A percentile compares a stretch with the other conserved stretches of the same genome.
phyloP scores from a whole-genome alignment of 2,329 filamentous ascomycete species.

The Neodidymelliopsis sp. region DNA sequence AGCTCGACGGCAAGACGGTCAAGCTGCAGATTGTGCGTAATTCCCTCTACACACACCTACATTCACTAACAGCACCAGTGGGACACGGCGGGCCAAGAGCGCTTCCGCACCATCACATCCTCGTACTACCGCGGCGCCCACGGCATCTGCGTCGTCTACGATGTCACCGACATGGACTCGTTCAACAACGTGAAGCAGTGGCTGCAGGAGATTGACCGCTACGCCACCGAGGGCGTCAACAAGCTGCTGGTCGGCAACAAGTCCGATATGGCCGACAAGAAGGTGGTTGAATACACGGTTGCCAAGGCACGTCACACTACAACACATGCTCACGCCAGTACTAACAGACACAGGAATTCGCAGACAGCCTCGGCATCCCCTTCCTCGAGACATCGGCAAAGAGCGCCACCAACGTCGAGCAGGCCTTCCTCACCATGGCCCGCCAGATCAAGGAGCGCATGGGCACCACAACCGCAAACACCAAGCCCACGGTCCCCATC shows the following conservation, averaged over 20 bases:
- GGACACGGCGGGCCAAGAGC: conserved; percentile 99
- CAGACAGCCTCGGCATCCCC: conserved; percentile 96
- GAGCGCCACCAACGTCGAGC: conserved; percentile 99
- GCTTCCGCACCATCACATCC: conserved; percentile 99
- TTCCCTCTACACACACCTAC: background rate
- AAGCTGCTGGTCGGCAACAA: conserved; percentile 99
- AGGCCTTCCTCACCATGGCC: conserved; percentile 99
- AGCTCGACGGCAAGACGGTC: conserved; percentile 99
- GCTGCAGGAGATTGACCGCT: conserved; percentile 99
- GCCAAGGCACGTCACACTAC: conserved; percentile 78
- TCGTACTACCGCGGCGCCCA: conserved; percentile 99
- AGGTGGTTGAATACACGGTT: conserved; percentile 99
- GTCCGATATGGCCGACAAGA: conserved; percentile 99
- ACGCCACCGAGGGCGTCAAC: conserved; percentile 99
- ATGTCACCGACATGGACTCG: conserved; percentile 99
- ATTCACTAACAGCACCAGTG: conserved; percentile 66
- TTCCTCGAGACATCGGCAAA: conserved; percentile 99
- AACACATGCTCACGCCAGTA: background rate
- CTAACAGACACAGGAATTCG: conserved; percentile 77
- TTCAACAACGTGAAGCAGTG: conserved; percentile 99
- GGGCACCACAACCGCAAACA: conserved; percentile 97
- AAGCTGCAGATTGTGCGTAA: conserved; percentile 86
- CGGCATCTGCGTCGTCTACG: conserved; percentile 99
- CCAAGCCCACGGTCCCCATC: conserved; percentile 97
- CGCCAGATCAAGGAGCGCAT: conserved; percentile 99